Evolutionary conservation across 352 stramenopile genomes (phyloP).

Genomic region (Phytophthora ramorum): DNA sequence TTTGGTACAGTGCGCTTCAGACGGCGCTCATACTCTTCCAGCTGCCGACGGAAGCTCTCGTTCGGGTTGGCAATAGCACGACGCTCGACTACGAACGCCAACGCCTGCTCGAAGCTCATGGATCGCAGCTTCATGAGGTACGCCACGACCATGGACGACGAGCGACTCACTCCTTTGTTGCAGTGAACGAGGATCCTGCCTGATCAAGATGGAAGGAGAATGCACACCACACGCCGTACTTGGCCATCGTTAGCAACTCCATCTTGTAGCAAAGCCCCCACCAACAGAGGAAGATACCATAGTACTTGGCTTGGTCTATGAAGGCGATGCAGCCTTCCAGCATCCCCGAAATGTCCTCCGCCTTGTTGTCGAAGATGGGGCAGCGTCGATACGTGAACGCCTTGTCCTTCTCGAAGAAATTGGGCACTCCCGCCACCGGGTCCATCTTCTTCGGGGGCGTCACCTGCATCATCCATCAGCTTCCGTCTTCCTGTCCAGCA

Average conservation of each 20-base stretch:
- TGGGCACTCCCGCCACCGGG: conserved; percentile 85
- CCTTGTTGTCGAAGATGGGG: conserved; percentile 91
- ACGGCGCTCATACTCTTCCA: conserved; percentile 61
- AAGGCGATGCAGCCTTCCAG: conserved; percentile 88
- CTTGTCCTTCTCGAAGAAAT: conserved; percentile 93
- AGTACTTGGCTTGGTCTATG: conserved; percentile 92
- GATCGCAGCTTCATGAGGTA: conserved; percentile 91
- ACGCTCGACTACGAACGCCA: conserved; percentile 61
- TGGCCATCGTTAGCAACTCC: conserved; percentile 44
- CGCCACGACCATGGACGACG: conserved; percentile 87
- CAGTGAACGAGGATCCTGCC: conserved; percentile 92
- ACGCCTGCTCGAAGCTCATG: conserved; percentile 73
- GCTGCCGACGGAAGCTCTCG: conserved; percentile 67
- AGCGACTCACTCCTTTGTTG: conserved; percentile 92
- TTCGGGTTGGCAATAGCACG: conserved; percentile 79
- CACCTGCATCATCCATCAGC: conserved; percentile 47
- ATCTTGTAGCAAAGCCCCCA: neutral
- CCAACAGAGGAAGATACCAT: conserved; percentile 64
- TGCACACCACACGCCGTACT: conserved; percentile 38
- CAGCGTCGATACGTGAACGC: conserved; percentile 83
- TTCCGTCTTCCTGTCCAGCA: neutral
- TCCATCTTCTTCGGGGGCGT: conserved; percentile 82
- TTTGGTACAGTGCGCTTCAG: conserved; percentile 39
- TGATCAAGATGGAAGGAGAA: conserved; percentile 21
- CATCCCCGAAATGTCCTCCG: conserved; percentile 86